A percentile compares a stretch with the other conserved stretches of the same genome.
These are phyloP conservation scores for Termitomyces sp. DNA, from an alignment of 768 basidiomycete genomes.

Conservation along the genomic window DNA sequence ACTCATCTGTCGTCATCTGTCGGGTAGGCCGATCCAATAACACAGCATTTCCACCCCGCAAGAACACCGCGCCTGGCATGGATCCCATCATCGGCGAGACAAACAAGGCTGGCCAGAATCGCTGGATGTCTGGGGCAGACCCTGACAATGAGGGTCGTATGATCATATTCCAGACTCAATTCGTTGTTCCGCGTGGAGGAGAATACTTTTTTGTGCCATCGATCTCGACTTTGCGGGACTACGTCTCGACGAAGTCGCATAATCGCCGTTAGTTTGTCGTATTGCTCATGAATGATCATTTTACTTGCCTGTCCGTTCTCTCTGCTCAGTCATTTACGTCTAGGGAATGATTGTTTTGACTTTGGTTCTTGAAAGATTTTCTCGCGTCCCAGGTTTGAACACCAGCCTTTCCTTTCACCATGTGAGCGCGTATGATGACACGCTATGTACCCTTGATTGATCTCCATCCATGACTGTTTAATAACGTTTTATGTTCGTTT, in stretches of 20 bases:
- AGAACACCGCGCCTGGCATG: slow-evolving; percentile 14
- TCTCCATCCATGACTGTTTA: too few relatives aligned
- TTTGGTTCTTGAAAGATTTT: too few relatives aligned
- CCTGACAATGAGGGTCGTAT: slow-evolving; percentile 4
- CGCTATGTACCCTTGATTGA: too few relatives aligned
- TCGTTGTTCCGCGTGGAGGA: slow-evolving; percentile 20
- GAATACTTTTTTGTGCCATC: slow-evolving; percentile 27
- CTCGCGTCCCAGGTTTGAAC: too few relatives aligned
- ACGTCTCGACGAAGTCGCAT: neutral
- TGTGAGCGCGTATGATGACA: too few relatives aligned
- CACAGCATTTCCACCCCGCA: slow-evolving; percentile 14
- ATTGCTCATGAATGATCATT: too few relatives aligned
- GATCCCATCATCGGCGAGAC: slow-evolving; percentile 20
- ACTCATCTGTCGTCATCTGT: neutral
- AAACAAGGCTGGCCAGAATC: slow-evolving; percentile 3
- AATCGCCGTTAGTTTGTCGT: neutral
- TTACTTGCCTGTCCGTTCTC: too few relatives aligned
- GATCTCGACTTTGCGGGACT: slow-evolving; percentile 17
- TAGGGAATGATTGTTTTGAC: too few relatives aligned
- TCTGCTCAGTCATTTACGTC: too few relatives aligned
- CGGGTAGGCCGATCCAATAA: slow-evolving; percentile 15
- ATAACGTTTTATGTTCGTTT: too few relatives aligned
- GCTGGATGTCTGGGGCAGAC: slow-evolving; percentile 17
- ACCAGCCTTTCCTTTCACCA: too few relatives aligned
- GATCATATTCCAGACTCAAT: slow-evolving; percentile 13